Evolutionary conservation across 2,329 filamentous ascomycete genomes (phyloP), one percentile per base, ranked within the genome.

Genomic region (Xylariaceae sp.): DNA sequence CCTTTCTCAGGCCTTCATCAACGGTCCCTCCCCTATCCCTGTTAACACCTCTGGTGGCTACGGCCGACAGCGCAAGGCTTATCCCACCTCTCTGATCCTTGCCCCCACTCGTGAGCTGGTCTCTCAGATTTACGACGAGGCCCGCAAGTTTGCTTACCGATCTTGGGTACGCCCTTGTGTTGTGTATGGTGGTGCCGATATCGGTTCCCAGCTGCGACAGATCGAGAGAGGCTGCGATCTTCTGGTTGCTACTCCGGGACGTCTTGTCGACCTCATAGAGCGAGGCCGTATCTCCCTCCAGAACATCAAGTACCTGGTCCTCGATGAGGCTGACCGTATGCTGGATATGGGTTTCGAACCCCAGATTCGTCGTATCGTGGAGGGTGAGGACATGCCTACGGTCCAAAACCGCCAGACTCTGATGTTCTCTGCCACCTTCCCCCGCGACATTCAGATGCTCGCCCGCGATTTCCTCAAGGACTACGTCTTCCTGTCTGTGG

Each of bases 271-370:
- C 69, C 78, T 98, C 72, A 94, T 98, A 65, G 93, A 97, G 79
- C 89, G 93, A 78, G 93, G 93, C 64, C 89, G 92, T 66, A 97
- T 98, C 68, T 97, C 93, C 36, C 85, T 98, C 45, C 82, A 85
- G 71, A 96, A 95, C 80, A 98, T 98, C 80, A 97, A 96, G 79
- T 98, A 98, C 68, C 82, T 98, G 52, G 89, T 98, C 61, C 88
- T 98, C 44, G 93, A 98, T 62, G 93, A 98, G 82, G 93, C 93
- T 70, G 93, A 98, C 77, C 93, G 93, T 69, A 98, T 98, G 93
- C 80, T 98, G 79, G 93, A 98, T 80, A 98, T 98, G 93, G 93
- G 93, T 93, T 98, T 98, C 79, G 93, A 98, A 78, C 93, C 93
- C 63, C 93, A 98, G 75, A 98, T 98, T 66, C 91, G 93, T 64